Conservation (phyloP, 306 rosid genomes). For the Dryas octopetala region DNA sequence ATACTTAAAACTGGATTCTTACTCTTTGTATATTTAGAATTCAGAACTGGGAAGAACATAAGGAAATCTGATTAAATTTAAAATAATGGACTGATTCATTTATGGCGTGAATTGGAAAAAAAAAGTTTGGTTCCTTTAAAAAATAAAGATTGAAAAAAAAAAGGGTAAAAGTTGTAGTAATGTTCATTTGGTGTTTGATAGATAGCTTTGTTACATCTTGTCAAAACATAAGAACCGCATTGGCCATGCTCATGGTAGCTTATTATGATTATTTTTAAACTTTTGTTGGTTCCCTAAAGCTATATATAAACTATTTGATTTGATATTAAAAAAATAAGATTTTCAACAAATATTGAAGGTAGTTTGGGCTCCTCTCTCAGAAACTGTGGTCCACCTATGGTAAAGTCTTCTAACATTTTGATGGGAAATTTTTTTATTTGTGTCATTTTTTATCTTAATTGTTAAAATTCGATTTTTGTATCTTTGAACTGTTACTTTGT, state of each 20-base stretch:
- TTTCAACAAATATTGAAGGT: constrained; percentile 2
- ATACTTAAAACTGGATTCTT: neutral
- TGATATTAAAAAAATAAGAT: neutral
- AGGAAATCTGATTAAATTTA: neutral
- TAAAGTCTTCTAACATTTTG: neutral
- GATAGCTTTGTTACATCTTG: neutral
- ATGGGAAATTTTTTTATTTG: neutral
- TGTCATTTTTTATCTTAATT: neutral
- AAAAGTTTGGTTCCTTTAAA: neutral
- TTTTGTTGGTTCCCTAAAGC: neutral
- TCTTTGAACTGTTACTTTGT: neutral
- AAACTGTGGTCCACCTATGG: neutral
- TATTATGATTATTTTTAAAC: neutral
- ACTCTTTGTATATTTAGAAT: neutral
- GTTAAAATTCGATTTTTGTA: neutral
- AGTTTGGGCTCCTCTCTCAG: neutral
- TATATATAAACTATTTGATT: neutral
- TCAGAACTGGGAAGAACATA: neutral
- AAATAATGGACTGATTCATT: neutral
- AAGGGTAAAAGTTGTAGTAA: neutral
- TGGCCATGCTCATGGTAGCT: neutral
- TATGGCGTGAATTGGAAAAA: neutral
- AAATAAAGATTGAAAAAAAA: no score
- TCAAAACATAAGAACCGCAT: neutral
- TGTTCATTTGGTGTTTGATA: neutral